These are phyloP conservation scores for Neurospora terricola DNA, from an alignment of 495 filamentous ascomycete species.

Conservation along the genomic window DNA sequence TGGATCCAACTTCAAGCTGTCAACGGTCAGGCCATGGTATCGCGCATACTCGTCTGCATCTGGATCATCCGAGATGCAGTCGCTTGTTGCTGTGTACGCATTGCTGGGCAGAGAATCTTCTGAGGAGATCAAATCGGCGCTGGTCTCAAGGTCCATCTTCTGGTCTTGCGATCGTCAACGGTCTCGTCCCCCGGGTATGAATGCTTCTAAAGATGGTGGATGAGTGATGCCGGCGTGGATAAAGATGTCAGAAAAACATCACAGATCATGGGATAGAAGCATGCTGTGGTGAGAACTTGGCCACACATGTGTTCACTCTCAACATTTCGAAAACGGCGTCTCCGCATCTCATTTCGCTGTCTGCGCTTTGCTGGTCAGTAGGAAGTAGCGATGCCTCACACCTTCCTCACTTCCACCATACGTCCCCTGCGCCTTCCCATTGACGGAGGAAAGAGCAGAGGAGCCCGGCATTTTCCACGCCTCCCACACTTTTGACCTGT, in stretches of 20 bases:
- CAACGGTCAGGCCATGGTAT: slow-evolving; percentile 25
- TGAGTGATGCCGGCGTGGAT: not conserved
- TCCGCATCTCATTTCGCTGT: not conserved
- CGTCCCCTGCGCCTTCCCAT: not conserved
- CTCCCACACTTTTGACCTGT: not conserved
- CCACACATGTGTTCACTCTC: not conserved
- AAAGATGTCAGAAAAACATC: not conserved
- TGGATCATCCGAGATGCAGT: slow-evolving; percentile 1
- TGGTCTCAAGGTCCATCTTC: slow-evolving; percentile 16
- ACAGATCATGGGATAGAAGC: not conserved
- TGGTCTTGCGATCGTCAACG: not conserved
- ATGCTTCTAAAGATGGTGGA: not conserved
- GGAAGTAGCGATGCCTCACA: not conserved
- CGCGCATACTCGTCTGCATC: slow-evolving; percentile 33
- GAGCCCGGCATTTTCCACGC: not conserved
- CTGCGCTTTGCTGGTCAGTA: not conserved
- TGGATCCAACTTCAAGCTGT: slow-evolving; percentile 12
- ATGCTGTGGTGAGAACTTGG: not conserved
- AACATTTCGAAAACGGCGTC: not conserved
- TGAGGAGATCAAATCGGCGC: slow-evolving; percentile 8
- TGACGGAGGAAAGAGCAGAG: not conserved
- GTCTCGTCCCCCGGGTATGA: not conserved
- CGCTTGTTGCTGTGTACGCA: not conserved
- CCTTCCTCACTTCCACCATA: not conserved
- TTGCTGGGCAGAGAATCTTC: slow-evolving; percentile 9